Evolutionary conservation across 1,139 yeast species (phyloP), one percentile per base, ranked within the genome.

Genomic region (Diutina rugosa): DNA sequence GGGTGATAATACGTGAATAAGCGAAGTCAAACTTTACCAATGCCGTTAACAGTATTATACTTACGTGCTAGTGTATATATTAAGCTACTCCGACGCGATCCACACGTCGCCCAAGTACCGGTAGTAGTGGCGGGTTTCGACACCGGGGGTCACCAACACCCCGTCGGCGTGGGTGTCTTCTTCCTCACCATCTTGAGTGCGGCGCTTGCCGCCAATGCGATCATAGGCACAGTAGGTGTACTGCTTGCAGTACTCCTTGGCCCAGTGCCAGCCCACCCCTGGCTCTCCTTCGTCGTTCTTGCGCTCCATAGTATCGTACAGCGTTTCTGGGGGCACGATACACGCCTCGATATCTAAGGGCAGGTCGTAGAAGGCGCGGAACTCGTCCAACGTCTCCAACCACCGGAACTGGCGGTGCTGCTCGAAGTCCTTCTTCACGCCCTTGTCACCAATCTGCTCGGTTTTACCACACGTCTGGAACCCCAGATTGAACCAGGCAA

Each of bases 211-310:
- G 3, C 75, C 77, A 35, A 71, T 64, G 55, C 67, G 65, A n/a
- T 72, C 69, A 57, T 71, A 72, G 2, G 69, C 76, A 63, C 77
- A 72, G 76, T 76, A 72, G 5, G 71, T 68, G 58, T 72, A 72
- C 4, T 71, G 71, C 54, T 64, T 59, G 59, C 77, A 72, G 59
- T 71, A 72, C 21, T 63, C 64, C 16, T 67, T 58, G 64, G 68
- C 61, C 48, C 46, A 44, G 46, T 63, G 65, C 77, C 77, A 72
- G 3, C 72, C 62, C 53, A 62, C 56, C 21, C 62, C 63, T 7
- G 74, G 69, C 60, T 72, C 76, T 10, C 69, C 64, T 10, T 70
- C 70, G 38, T 59, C 56, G 54, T 65, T 64, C 1, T 55, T 57
- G 1, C 51, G 46, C 5, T 32, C 35, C 35, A 9, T 8, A 26